Evolutionary conservation across 2,329 filamentous ascomycete species (phyloP).

Genomic region (Alternaria panax): DNA sequence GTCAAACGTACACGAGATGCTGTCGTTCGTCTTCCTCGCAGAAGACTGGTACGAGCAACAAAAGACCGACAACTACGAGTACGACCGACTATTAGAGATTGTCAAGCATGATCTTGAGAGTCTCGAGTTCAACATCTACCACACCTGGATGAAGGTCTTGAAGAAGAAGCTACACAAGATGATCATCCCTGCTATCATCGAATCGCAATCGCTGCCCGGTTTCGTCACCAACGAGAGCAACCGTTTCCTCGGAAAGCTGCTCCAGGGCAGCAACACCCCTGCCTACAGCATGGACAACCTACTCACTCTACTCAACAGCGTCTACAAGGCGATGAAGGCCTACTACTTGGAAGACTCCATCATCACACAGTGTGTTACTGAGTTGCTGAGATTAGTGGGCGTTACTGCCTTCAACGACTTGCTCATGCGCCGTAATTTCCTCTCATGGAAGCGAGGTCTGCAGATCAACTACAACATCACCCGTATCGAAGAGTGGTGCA

Average conservation of each 20-base stretch:
- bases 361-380: conserved; percentile 93
- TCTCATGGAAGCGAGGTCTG: conserved; percentile 98
- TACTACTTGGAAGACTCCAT: conserved; percentile 97
- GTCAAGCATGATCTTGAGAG: conserved; percentile 99
- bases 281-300: conserved; percentile 99
- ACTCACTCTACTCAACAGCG: conserved; percentile 92
- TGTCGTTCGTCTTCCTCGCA: conserved; percentile 98
- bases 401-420: conserved; percentile 99
- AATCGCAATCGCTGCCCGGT: conserved; percentile 95
- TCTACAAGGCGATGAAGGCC: conserved; percentile 98
- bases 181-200: conserved; percentile 99
- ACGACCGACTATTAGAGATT: conserved; percentile 95
- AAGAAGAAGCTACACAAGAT: conserved; percentile 99
- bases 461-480: conserved; percentile 99
- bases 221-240: conserved; percentile 99
- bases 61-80: conserved; percentile 99
- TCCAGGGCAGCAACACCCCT: conserved; percentile 86
- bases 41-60: conserved; percentile 99
- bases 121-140: conserved; percentile 99
- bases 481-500: conserved; percentile 99
- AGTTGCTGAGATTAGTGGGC: conserved; percentile 89
- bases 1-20: conserved; percentile 99
- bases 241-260: conserved; percentile 94
- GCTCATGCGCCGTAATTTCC: conserved; percentile 96
- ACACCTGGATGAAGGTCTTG: conserved; percentile 99